These are phyloP conservation scores for grape (Vitis vinifera) DNA, from an alignment of 164 flowering plant species.

Conservation along the genomic window DNA sequence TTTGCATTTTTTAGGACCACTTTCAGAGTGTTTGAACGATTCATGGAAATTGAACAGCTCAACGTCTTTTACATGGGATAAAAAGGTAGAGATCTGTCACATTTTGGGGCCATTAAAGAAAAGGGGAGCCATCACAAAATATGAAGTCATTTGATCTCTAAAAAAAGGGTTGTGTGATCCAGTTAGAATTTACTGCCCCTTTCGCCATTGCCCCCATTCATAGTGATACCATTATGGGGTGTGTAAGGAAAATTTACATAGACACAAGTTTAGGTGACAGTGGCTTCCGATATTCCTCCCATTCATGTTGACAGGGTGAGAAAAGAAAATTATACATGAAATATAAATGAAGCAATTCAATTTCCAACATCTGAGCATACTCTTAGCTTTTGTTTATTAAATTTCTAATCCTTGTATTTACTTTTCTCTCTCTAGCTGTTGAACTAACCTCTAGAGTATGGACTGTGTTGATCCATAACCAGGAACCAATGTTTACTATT, in stretches of 20 bases:
- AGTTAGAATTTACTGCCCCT: too few species aligned
- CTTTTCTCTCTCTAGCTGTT: not conserved
- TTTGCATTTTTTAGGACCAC: not conserved
- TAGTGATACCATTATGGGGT: not conserved
- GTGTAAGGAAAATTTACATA: not conserved
- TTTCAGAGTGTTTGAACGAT: not conserved
- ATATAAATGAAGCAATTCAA: too few species aligned
- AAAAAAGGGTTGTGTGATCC: too few species aligned
- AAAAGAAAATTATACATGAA: too few species aligned
- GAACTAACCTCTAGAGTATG: conserved; percentile 12
- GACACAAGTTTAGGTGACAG: not conserved
- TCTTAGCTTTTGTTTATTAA: too few species aligned
- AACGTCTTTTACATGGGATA: not conserved
- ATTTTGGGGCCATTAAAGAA: not conserved
- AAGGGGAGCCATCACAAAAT: not conserved
- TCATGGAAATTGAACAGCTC: not conserved
- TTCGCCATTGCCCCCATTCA: too few species aligned
- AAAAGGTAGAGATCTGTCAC: not conserved
- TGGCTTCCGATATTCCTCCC: too few species aligned
- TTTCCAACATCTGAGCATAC: too few species aligned
- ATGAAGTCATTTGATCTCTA: not conserved
- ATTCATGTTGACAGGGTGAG: too few species aligned
- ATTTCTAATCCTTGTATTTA: not conserved
- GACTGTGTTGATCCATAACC: conserved; percentile 14
- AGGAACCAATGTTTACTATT: conserved; percentile 81